Conservation (phyloP, 805 yeast species). For the Grigorovia humatica region DNA sequence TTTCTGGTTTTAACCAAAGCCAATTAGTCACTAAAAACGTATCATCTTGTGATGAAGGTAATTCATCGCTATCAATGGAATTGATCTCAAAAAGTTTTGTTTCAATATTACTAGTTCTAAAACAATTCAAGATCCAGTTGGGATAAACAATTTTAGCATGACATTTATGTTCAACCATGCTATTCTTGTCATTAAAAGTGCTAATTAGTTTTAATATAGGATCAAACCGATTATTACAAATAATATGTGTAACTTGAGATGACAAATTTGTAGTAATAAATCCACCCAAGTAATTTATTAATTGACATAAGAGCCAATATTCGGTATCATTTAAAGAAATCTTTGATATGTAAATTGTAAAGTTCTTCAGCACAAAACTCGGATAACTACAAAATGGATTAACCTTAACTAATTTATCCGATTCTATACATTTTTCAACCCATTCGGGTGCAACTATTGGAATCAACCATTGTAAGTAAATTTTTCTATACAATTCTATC, state of each 20-base stretch:
- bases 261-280: conserved; percentile 48
- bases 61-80: not conserved
- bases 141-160: conserved; percentile 48
- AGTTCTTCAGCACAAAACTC: conserved; percentile 46
- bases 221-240: conserved; percentile 48
- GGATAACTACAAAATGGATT: conserved; percentile 59
- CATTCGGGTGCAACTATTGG: conserved; percentile 20
- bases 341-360: conserved; percentile 51
- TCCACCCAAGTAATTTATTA: conserved; percentile 60
- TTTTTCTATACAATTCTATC: conserved; percentile 16
- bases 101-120: conserved; percentile 26
- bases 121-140: conserved; percentile 70
- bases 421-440: conserved; percentile 14
- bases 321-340: conserved; percentile 51
- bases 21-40: not conserved
- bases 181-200: conserved; percentile 19
- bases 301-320: conserved; percentile 54
- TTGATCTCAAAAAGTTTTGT: not conserved
- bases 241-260: conserved; percentile 65
- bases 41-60: not conserved
- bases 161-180: not conserved
- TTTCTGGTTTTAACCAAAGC: not conserved
- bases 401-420: conserved; percentile 13
- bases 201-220: conserved; percentile 48
- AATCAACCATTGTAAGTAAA: conserved; percentile 20